Percentiles rank a stretch among this genome's conserved stretches.
Evolutionary conservation across 768 basidiomycete species (phyloP).

Genomic region (Hygrocybe punicea): DNA sequence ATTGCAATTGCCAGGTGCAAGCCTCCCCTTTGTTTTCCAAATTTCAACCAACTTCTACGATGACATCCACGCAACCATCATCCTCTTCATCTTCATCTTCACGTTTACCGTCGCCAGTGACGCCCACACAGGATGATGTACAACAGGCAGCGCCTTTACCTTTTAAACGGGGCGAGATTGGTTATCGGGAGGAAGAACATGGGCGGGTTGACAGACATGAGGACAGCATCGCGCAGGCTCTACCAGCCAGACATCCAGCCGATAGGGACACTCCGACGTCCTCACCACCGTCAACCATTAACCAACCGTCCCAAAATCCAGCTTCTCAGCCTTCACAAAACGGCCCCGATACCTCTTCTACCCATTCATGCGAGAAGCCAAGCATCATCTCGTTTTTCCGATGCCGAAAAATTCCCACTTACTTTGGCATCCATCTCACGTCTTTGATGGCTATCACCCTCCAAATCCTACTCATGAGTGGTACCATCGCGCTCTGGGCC

Average conservation of each 20-base stretch:
- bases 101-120: background rate
- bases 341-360: constrained; percentile 21
- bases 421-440: constrained; percentile 44
- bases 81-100: background rate
- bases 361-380: constrained; percentile 29
- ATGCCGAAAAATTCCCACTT: constrained; percentile 34
- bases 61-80: background rate
- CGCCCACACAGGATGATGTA: constrained; percentile 27
- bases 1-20: too few species aligned
- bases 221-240: constrained; percentile 19
- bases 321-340: constrained; percentile 18
- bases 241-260: constrained; percentile 49
- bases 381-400: constrained; percentile 40
- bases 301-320: constrained; percentile 14
- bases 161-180: constrained; percentile 63
- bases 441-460: constrained; percentile 43
- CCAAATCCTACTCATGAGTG: constrained; percentile 43
- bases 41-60: background rate
- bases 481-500: constrained; percentile 56
- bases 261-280: constrained; percentile 33
- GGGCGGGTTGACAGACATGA: constrained; percentile 17
- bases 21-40: too few species aligned
- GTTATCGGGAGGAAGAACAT: constrained; percentile 47
- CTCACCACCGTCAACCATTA: constrained; percentile 13
- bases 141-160: constrained; percentile 62